Evolutionary conservation across 2,329 filamentous ascomycete genomes (phyloP).

Genomic region (Colletotrichum echinochloae): DNA sequence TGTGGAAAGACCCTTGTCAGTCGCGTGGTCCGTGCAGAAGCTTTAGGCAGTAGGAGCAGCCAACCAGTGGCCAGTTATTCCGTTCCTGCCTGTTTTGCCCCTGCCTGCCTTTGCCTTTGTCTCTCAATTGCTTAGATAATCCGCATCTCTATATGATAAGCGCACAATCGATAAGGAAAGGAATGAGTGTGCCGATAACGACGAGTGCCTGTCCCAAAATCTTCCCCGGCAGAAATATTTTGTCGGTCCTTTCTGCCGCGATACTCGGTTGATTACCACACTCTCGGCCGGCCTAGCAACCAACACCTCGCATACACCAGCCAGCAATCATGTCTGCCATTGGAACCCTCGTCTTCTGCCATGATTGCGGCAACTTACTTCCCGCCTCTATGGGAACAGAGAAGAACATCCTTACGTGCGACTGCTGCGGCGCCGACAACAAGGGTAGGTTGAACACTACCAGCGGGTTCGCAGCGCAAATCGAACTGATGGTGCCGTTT

Average conservation of each 20-base stretch:
- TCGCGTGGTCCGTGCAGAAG: constrained; percentile 36
- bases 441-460: constrained; percentile 69
- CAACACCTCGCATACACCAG: constrained; percentile 43
- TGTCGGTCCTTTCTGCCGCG: constrained; percentile 20
- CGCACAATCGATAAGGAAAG: constrained; percentile 17
- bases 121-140: constrained; percentile 11
- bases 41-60: constrained; percentile 26
- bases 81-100: constrained; percentile 32
- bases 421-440: constrained; percentile 87
- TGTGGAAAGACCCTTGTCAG: constrained; percentile 37
- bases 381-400: constrained; percentile 82
- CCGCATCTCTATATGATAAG: background rate
- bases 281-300: constrained; percentile 22
- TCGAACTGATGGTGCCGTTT: background rate
- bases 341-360: constrained; percentile 92
- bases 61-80: constrained; percentile 38
- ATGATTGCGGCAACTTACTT: constrained; percentile 89
- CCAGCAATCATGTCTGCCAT: constrained; percentile 80
- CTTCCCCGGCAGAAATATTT: constrained; percentile 37
- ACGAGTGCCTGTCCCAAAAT: constrained; percentile 15
- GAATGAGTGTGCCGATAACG: constrained; percentile 13
- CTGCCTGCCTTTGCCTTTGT: constrained; percentile 6
- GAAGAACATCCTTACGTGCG: constrained; percentile 83
- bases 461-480: background rate
- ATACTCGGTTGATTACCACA: constrained; percentile 13